Base-by-base conservation (phyloP, 2,329 filamentous ascomycete species). In the Talaromyces piceae region DNA sequence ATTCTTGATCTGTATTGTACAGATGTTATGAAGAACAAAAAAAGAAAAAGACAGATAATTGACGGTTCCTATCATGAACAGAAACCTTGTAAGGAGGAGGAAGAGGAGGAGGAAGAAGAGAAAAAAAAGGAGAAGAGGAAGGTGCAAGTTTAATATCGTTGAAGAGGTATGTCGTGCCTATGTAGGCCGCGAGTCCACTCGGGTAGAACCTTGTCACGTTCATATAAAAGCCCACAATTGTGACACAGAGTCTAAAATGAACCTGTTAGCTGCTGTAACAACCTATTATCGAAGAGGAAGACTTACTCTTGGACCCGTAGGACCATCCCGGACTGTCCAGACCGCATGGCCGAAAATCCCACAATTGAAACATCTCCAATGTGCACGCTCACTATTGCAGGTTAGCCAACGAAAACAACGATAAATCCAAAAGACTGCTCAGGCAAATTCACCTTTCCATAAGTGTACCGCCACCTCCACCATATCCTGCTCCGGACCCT, bases 301-400 rank as follows among this genome's bases (percentile, higher is more conserved):
- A 72, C 87, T 78, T 74, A 93, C 88, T 70, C 88, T 86, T 57
- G 87, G 80, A 50, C 91, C 91, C 50, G 81, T 77, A 12, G 93
- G 93, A 22, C 93, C 93, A 70, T 97, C 91, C 61, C 93, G 79
- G 3, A 97, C 91, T 45, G 88, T 91, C 93, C 93, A 98, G 7
- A 96, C 89, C 25, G 89, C 87, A 45, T 85, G 85, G 13, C 91
- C 93, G 83, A 87, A 91, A 28, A 96, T 83, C 54, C 79, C 78
- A 68, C 93, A 98, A 69, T 97, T 91, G 41, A 77, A 76, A 71
- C 93, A 98, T 56, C 88, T 81, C 93, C 93, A 98, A 41, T 78
- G 83, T 57, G 81, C 76, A 59, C 91, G 80, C 74, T 97, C 93
- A 62, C 79, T 79, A 54, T 13, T 26, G 37, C 22, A 22, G 50